A percentile compares a stretch with the other conserved stretches of the same genome.
Evolutionary conservation across 106 monocot species (phyloP).

Genomic region (Apostasia shenzhenica): DNA sequence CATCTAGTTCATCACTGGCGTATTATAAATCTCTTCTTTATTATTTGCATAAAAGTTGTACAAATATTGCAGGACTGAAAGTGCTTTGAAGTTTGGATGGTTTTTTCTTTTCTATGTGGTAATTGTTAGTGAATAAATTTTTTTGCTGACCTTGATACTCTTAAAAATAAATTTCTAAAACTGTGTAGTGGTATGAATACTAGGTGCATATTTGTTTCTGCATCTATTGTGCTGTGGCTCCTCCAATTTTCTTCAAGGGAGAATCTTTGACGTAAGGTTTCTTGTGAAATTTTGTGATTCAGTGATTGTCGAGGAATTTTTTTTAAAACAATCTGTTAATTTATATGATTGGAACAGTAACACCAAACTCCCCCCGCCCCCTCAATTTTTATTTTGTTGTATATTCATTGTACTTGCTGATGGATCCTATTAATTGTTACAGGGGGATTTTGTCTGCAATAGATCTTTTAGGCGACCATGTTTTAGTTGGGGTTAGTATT

Average conservation of each 20-base stretch:
- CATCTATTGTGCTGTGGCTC: constrained; percentile 71
- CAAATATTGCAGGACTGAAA: constrained; percentile 70
- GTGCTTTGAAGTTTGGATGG: constrained; percentile 97
- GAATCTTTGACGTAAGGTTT: constrained; percentile 79
- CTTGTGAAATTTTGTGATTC: neutral
- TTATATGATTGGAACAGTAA: too few relatives aligned
- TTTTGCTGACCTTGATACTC: neutral
- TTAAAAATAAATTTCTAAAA: neutral
- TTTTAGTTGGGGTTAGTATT: constrained; percentile 67
- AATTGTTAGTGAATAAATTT: constrained; percentile 3
- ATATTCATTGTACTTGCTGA: constrained; percentile 5
- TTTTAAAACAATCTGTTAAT: neutral
- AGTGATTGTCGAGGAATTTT: neutral
- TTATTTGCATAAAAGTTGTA: neutral
- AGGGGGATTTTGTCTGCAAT: constrained; percentile 84
- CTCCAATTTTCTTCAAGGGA: constrained; percentile 75
- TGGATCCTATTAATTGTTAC: constrained; percentile 16
- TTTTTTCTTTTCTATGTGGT: constrained; percentile 93
- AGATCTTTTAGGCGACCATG: constrained; percentile 51
- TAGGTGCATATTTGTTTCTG: constrained; percentile 72
- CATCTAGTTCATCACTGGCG: neutral
- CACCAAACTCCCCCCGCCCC: too few relatives aligned
- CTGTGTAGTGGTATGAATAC: neutral
- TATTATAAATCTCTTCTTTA: neutral
- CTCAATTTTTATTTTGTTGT: neutral